A percentile compares a stretch with the other conserved stretches of the same genome.
Conservation (phyloP, 805 yeast species). For the Saccharomycopsis lassenensis region DNA sequence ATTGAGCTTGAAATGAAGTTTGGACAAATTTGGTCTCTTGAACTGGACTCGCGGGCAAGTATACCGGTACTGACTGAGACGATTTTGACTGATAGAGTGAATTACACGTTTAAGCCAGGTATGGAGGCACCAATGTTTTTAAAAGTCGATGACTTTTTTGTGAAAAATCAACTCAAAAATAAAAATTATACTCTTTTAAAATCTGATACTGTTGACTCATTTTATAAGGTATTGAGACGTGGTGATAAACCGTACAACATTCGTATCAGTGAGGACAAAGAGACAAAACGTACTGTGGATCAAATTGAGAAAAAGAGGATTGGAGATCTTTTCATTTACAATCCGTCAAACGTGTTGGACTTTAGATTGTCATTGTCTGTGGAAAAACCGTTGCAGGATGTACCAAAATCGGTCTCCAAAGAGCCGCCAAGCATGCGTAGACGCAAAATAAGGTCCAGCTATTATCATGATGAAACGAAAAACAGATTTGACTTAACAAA, state of each 20-base stretch:
- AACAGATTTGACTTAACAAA: constrained; percentile 65
- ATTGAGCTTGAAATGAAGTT: constrained; percentile 68
- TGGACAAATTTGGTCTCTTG: constrained; percentile 59
- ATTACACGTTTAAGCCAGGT: constrained; percentile 52
- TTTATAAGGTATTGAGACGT: constrained; percentile 50
- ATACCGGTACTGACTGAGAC: constrained; percentile 64
- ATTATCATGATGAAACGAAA: constrained; percentile 61
- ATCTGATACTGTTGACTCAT: constrained; percentile 50
- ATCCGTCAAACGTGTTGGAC: constrained; percentile 73
- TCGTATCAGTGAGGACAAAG: constrained; percentile 56
- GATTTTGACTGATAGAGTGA: constrained; percentile 43
- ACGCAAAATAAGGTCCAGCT: constrained; percentile 63
- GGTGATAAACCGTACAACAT: constrained; percentile 55
- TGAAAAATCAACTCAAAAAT: constrained; percentile 39
- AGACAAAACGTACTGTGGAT: constrained; percentile 54
- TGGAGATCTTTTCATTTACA: constrained; percentile 58
- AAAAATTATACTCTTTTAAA: constrained; percentile 50
- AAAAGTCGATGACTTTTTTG: constrained; percentile 43
- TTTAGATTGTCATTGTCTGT: constrained; percentile 62
- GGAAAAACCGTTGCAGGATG: constrained; percentile 63
- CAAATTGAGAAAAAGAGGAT: constrained; percentile 65
- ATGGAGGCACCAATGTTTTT: constrained; percentile 52
- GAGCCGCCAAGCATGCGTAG: constrained; percentile 47
- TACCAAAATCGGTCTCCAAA: constrained; percentile 42
- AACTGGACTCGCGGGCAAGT: constrained; percentile 47